A percentile compares a stretch with the other conserved stretches of the same genome.
Evolutionary conservation across 139 green algal species (phyloP).

Genomic region (Dunaliella sp.): DNA sequence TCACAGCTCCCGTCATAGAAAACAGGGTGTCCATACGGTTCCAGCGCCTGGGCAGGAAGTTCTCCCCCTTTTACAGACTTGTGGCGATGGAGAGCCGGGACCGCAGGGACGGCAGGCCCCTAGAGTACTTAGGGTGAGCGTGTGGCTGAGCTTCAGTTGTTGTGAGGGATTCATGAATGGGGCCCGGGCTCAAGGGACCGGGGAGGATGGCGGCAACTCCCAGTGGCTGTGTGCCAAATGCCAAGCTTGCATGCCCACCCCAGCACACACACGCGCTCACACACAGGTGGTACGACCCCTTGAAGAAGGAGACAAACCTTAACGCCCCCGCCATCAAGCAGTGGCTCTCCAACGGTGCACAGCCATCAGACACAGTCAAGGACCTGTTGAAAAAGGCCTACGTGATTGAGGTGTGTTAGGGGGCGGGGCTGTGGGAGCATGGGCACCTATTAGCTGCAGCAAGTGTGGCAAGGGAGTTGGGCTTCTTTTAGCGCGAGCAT

Average conservation of each 20-base stretch:
- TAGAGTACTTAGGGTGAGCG: constrained; percentile 85
- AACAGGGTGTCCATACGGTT: constrained; percentile 83
- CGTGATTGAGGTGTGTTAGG: constrained; percentile 37
- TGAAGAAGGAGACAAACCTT: constrained; percentile 78
- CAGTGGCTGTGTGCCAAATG: too few relatives aligned
- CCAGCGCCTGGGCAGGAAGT: constrained; percentile 84
- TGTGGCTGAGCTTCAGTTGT: too few relatives aligned
- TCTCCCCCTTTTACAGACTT: constrained; percentile 86
- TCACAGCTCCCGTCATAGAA: constrained; percentile 54
- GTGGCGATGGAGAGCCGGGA: constrained; percentile 86
- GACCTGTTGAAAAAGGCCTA: constrained; percentile 80
- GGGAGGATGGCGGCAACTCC: too few relatives aligned
- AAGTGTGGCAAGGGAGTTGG: too few relatives aligned
- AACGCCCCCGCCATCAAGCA: constrained; percentile 94
- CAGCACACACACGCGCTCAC: too few relatives aligned
- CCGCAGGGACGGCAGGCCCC: constrained; percentile 74
- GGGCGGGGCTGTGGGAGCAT: background rate
- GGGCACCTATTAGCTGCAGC: too few relatives aligned
- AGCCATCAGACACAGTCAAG: constrained; percentile 84
- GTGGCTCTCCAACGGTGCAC: constrained; percentile 82
- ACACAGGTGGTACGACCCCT: constrained; percentile 31
- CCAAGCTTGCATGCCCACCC: too few relatives aligned
- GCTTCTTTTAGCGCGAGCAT: too few relatives aligned
- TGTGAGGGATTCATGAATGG: too few relatives aligned
- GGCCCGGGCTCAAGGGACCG: too few relatives aligned